Base-by-base conservation (phyloP, 2,329 filamentous ascomycete genomes). In the Thelonectria discophora region DNA sequence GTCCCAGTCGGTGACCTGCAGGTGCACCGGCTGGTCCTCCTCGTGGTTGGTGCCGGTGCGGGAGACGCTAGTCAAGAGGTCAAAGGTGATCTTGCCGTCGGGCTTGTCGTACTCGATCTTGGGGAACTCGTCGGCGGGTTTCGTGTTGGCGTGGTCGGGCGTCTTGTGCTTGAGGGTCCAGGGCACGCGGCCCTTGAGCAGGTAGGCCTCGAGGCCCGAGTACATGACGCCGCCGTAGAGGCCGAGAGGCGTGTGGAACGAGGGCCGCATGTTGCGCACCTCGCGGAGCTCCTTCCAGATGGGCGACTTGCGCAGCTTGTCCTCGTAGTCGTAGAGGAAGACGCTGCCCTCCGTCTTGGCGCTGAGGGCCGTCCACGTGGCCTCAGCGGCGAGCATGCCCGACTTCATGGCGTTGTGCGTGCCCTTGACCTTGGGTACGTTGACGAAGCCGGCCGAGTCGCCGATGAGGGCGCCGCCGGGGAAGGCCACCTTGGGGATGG, bases 61-160 rank as follows among this genome's bases (percentile, higher is more conserved):
- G 68, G 91, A 96, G 13, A 99, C 95, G 72, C 91, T 96, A 2
- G 95, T 99, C 74, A 99, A 79, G 68, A 99, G 97, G 76, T 99
- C 95, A 74, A 99, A 99, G 66, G 88, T 92, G 76, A 99, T 89
- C 80, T 96, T 91, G 69, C 93, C 93, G 75, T 99, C 95, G 1
- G 95, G 95, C 81, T 98, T 99, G 56, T 92, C 91, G 74, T 99
- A 99, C 74, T 96, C 93, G 72, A 99, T 98, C 82, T 95, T 97
- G 69, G 85, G 80, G 79, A 87, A 94, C 73, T 91, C 77, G 69
- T 93, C 91, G 13, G 94, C 94, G 7, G 83, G 80, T 78, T 92
- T 92, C 5, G 94, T 99, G 42, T 90, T 87, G 2, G 84, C 89
- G 69, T 93, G 82, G 78, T 99, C 95, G 11, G 88, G 84, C 20